Evolutionary conservation across 306 rosid species (phyloP).

Genomic region (Echinosophora koreensis): DNA sequence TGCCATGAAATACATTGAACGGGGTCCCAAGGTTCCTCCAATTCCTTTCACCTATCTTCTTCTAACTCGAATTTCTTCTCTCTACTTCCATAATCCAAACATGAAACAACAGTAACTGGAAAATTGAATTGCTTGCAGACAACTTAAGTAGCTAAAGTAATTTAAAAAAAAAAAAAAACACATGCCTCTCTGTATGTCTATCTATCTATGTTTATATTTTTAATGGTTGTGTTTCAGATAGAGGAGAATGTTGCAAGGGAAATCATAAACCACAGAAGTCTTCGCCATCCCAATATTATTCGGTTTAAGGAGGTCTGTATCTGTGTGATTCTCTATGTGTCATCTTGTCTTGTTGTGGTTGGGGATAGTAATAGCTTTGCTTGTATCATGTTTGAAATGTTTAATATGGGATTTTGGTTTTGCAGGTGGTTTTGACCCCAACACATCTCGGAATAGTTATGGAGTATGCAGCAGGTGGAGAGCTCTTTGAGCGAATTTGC

Average conservation of each 20-base stretch:
- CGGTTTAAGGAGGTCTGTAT: slow-evolving; percentile 77
- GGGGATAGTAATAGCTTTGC: neutral
- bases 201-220: neutral
- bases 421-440: slow-evolving; percentile 85
- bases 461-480: slow-evolving; percentile 97
- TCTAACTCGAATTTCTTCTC: too few species aligned
- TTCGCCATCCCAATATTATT: slow-evolving; percentile 84
- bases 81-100: too few species aligned
- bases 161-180: neutral
- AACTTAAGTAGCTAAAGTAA: neutral
- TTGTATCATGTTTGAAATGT: slow-evolving; percentile 26
- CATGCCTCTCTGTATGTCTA: neutral
- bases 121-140: neutral
- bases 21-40: slow-evolving; percentile 65
- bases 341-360: slow-evolving; percentile 2
- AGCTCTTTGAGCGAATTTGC: slow-evolving; percentile 83
- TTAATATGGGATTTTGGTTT: slow-evolving; percentile 45
- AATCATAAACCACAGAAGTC: slow-evolving; percentile 84
- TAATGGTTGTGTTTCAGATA: slow-evolving; percentile 54
- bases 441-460: slow-evolving; percentile 87
- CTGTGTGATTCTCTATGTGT: neutral
- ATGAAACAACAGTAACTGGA: too few species aligned
- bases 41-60: too few species aligned
- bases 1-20: slow-evolving; percentile 86
- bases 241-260: slow-evolving; percentile 89